These are phyloP conservation scores for Phycomyces blakesleeanus DNA, from an alignment of 192 early-diverging fungal genomes.

Conservation along the genomic window DNA sequence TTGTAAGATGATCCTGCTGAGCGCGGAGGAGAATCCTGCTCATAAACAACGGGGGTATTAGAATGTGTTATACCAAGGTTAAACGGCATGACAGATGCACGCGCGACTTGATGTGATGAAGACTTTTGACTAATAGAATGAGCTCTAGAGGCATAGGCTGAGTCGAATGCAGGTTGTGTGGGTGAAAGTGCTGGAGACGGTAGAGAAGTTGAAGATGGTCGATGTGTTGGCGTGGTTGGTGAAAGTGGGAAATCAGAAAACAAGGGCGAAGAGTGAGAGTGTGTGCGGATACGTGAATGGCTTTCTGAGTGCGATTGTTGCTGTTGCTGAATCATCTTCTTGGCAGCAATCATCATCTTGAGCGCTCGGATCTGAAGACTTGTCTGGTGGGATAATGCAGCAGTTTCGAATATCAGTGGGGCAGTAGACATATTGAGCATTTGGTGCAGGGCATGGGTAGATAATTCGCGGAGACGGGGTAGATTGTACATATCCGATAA, in stretches of 20 bases:
- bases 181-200: no score
- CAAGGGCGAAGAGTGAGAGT: not conserved
- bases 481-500: conserved; percentile 62
- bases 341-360: conserved; percentile 55
- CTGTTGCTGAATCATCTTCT: conserved; percentile 44
- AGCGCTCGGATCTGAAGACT: conserved; percentile 59
- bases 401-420: conserved; percentile 63
- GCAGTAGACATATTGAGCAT: conserved; percentile 59
- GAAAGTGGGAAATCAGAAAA: not conserved
- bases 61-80: no score
- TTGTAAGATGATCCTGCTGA: no score
- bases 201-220: no score
- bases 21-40: no score
- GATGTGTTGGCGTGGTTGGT: not conserved
- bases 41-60: no score
- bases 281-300: not conserved
- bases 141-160: no score
- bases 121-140: no score
- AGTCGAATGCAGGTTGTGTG: no score
- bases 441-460: conserved; percentile 58
- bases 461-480: conserved; percentile 50
- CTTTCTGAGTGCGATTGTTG: not conserved
- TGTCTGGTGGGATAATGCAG: conserved; percentile 57
- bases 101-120: no score
- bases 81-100: no score